Base-by-base conservation (phyloP, 495 filamentous ascomycete species). In the Penicillium silybi region DNA sequence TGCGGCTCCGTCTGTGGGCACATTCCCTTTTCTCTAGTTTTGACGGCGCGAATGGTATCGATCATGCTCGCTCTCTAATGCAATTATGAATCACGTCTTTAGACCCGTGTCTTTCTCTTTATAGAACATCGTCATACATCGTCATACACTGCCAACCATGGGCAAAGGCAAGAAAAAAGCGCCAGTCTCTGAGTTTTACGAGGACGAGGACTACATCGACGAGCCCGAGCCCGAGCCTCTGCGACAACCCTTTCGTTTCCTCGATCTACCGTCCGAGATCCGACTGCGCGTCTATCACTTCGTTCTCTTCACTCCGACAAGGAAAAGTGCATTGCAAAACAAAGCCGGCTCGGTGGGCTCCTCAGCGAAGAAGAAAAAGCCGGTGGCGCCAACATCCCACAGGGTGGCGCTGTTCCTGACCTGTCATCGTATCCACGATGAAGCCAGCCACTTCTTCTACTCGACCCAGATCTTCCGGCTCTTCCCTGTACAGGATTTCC, bases 201-300 rank as follows among this genome's bases (percentile, higher is more conserved):
- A 60, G 20, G 50, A 61, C 22, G 47, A 57, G 7, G 53, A 57
- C 27, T 9, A 25, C n/a, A 18, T 50, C 32, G 34, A 37, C n/a
- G 47, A 59, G 41, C 46, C 47, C 44, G 53, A 50, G 18, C 10
- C 16, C 39, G 42, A 41, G 17, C 54, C 37, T 45, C n/a, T 29
- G 22, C 44, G 26, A 47, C 25, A 48, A 20, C 75, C 80, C 0
- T 95, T 95, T 60, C 81, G 74, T 23, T 90, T 95, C 68, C 80
- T 95, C 62, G 79, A 85, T 43, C 75, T 96, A 0, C 90, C 90
- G 0, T 78, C 82, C 9, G 90, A 96, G 61, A 73, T 96, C 26
- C 87, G 90, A 8, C 56, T 83, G 38, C 81, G 81, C 42, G 80
- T 96, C 35, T 90, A 91, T 63, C 74, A 72, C 45, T 70, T 81